A percentile compares a stretch with the other conserved stretches of the same genome.
These are phyloP conservation scores for Ganoderma resinaceum DNA, from an alignment of 1,284 basidiomycete species.

Conservation along the genomic window DNA sequence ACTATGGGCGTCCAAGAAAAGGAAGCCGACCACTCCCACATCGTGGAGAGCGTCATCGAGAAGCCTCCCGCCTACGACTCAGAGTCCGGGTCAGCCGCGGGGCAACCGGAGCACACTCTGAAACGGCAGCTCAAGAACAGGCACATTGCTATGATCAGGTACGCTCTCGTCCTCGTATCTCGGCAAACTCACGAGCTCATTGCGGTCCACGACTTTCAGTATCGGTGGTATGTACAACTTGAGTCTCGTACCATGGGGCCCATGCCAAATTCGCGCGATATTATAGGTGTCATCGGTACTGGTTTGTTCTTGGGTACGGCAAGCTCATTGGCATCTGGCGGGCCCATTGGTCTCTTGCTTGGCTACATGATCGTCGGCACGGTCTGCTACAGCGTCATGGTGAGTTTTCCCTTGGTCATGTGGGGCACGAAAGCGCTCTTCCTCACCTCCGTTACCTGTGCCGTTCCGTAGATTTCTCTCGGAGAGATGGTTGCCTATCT, in stretches of 20 bases:
- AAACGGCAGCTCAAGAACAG: constrained; percentile 47
- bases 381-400: constrained; percentile 61
- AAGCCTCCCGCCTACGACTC: constrained; percentile 31
- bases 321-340: constrained; percentile 58
- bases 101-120: constrained; percentile 31
- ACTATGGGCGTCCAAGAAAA: constrained; percentile 33
- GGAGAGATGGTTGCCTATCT: constrained; percentile 75
- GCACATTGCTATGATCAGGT: constrained; percentile 50
- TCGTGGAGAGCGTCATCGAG: constrained; percentile 25
- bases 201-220: constrained; percentile 30
- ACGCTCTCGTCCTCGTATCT: constrained; percentile 7
- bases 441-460: not conserved
- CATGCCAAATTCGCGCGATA: not conserved
- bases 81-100: constrained; percentile 23
- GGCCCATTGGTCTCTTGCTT: constrained; percentile 67
- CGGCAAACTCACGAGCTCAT: not conserved
- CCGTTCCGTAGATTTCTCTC: constrained; percentile 47
- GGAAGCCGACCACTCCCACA: constrained; percentile 19
- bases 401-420: constrained; percentile 19
- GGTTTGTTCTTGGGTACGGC: constrained; percentile 75
- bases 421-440: constrained; percentile 19
- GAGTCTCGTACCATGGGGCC: not conserved
- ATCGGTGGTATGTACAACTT: constrained; percentile 41
- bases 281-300: constrained; percentile 81
- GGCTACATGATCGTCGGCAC: constrained; percentile 69